Evolutionary conservation across 2,329 filamentous ascomycete species (phyloP).

Genomic region (Colletotrichum aenigma): DNA sequence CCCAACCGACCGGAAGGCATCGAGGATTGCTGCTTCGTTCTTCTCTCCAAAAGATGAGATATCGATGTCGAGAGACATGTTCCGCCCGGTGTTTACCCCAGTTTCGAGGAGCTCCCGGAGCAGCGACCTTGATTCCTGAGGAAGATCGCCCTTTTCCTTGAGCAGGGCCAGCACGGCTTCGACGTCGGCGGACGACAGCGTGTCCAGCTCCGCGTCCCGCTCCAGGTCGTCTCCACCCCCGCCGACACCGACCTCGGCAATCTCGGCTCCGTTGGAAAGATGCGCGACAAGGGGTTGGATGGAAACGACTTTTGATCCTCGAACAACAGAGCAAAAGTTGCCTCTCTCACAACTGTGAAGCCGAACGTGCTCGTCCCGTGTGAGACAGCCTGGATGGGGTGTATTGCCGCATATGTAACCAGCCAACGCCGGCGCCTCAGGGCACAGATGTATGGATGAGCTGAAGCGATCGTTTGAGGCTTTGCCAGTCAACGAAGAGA

Average conservation of each 20-base stretch:
- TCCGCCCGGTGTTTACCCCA: slow-evolving; percentile 29
- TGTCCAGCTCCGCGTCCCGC: slow-evolving; percentile 68
- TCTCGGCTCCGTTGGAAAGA: slow-evolving; percentile 60
- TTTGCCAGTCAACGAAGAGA: slow-evolving; percentile 62
- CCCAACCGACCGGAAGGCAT: slow-evolving; percentile 26
- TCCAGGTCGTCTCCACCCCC: slow-evolving; percentile 80
- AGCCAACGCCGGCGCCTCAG: slow-evolving; percentile 70
- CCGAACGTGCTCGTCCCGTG: slow-evolving; percentile 61
- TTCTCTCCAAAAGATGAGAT: slow-evolving; percentile 29
- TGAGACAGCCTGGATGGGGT: slow-evolving; percentile 73
- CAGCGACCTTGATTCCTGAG: slow-evolving; percentile 22
- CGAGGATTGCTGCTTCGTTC: slow-evolving; percentile 28
- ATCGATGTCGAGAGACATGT: slow-evolving; percentile 36
- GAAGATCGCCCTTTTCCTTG: slow-evolving; percentile 15
- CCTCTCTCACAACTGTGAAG: slow-evolving; percentile 89
- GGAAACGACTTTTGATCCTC: slow-evolving; percentile 63
- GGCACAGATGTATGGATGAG: slow-evolving; percentile 46
- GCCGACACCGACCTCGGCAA: slow-evolving; percentile 77
- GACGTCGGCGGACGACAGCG: slow-evolving; percentile 58
- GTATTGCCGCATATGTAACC: slow-evolving; percentile 80
- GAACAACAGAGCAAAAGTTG: slow-evolving; percentile 58
- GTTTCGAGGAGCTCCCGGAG: slow-evolving; percentile 18
- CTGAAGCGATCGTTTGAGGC: slow-evolving; percentile 42
- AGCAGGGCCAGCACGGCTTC: slow-evolving; percentile 47
- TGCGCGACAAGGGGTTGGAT: slow-evolving; percentile 81